Base-by-base conservation (phyloP, 2,329 filamentous ascomycete genomes). In the Chaetomium strumarium region DNA sequence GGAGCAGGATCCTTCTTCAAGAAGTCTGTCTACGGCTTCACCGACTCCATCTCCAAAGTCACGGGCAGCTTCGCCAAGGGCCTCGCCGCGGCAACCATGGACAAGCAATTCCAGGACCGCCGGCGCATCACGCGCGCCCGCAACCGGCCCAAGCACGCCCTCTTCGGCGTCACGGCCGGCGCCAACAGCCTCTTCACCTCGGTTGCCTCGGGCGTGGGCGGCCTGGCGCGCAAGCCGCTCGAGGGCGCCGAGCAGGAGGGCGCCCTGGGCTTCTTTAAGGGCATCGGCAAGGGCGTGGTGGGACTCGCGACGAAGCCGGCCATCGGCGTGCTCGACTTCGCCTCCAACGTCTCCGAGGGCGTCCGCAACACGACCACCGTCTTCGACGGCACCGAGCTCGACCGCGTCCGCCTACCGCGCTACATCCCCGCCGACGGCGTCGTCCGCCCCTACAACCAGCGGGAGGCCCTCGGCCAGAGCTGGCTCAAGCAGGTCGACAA, bases 401-500 rank as follows among this genome's bases (percentile, higher is more conserved):
- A 99, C 63, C 90, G 93, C 45, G 90, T 96, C 20, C 88, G 93
- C n/a, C 80, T 95, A 47, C 88, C 91, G 6, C 87, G 93, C 16
- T 96, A 95, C 72, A 90, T 99, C 55, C 88, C 90, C 14, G 82
- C 85, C 39, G 92, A 99, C 67, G 93, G 93, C 38, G 88, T 99
- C 55, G 91, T 99, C 33, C 86, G 92, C 3, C 91, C 93, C 0
- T 99, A 96, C 75, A 91, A 85, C 51, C 88, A 95, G 66, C 88
- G 93, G 43, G 93, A 99, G 75, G 91, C 93, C 0, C 83, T 99
- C 3, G 93, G 93, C 0, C 93, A 99, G 68, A 96, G 90, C 75
- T 99, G 93, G 95, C 84, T 99, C 59, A 99, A 99, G 77, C 95
- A 96, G 54, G 84, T 95, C 11, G 93, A 99, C 71, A 93, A 96